Percentiles rank a stretch among this genome's conserved stretches.
phyloP scores from a whole-genome alignment of 139 green algal species.

The Desmodesmus armatus region DNA sequence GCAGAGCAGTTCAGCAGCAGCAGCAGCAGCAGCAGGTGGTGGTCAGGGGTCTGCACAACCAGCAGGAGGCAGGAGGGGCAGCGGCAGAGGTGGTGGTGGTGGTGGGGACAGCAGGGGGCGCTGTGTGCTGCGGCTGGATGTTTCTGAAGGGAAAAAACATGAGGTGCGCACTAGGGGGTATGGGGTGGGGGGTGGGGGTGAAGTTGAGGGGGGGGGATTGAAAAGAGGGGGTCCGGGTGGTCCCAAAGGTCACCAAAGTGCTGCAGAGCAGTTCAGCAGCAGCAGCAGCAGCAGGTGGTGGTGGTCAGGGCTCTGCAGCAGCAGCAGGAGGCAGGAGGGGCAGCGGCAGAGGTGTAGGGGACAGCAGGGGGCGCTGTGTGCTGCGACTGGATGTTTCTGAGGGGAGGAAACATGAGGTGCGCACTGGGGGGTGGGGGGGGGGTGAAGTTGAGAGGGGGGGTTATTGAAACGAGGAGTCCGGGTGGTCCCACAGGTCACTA shows the following conservation, averaged over 20 bases:
- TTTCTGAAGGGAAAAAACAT: conserved; percentile 87
- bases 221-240: conserved; percentile 58
- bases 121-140: conserved; percentile 68
- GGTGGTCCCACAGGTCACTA: conserved; percentile 54
- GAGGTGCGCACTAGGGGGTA: conserved; percentile 81
- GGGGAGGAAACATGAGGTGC: conserved; percentile 89
- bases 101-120: background rate
- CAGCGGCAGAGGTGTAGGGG: background rate
- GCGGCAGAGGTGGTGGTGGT: background rate
- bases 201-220: conserved; percentile 29
- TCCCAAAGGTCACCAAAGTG: conserved; percentile 51
- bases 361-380: background rate
- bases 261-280: conserved; percentile 25
- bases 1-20: background rate
- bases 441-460: background rate
- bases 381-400: conserved; percentile 84
- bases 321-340: background rate
- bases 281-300: background rate
- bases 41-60: background rate
- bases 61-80: background rate
- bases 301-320: background rate
- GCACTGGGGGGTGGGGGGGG: too few relatives aligned
- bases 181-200: too few relatives aligned
- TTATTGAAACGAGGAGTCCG: conserved; percentile 54
- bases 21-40: background rate